Conservation (phyloP, 257 asterid species). For the Solanum clarkiae region DNA sequence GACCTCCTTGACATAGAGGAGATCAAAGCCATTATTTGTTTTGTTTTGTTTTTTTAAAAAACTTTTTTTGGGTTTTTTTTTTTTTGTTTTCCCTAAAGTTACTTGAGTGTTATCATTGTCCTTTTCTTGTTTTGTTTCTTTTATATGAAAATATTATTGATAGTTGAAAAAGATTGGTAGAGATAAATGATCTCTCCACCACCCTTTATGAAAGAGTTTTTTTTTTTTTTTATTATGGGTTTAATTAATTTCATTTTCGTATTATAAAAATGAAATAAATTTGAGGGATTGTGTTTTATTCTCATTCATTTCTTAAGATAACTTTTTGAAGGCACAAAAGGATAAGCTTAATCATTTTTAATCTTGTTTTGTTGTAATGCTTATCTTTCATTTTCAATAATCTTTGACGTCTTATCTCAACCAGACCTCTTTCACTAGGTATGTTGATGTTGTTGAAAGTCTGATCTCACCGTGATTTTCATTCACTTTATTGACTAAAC, state of each 20-base stretch:
- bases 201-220: not conserved
- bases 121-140: not conserved
- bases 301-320: not conserved
- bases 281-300: not conserved
- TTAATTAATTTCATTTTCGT: not conserved
- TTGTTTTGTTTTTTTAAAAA: accelerated
- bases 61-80: not conserved
- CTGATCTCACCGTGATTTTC: not conserved
- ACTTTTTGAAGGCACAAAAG: accelerated
- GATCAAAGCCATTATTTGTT: not conserved
- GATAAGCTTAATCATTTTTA: not conserved
- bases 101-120: not conserved
- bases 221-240: not conserved
- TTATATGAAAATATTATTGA: not conserved
- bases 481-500: not conserved
- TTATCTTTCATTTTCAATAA: not conserved
- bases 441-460: too few species aligned
- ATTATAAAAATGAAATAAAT: not conserved
- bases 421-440: too few species aligned
- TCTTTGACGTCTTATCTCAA: not conserved
- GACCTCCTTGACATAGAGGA: not conserved
- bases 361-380: not conserved
- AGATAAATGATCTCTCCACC: not conserved
- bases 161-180: not conserved
- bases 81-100: too few species aligned